Evolutionary conservation across 345 rosid species (phyloP).

Genomic region (Populus tremula): DNA sequence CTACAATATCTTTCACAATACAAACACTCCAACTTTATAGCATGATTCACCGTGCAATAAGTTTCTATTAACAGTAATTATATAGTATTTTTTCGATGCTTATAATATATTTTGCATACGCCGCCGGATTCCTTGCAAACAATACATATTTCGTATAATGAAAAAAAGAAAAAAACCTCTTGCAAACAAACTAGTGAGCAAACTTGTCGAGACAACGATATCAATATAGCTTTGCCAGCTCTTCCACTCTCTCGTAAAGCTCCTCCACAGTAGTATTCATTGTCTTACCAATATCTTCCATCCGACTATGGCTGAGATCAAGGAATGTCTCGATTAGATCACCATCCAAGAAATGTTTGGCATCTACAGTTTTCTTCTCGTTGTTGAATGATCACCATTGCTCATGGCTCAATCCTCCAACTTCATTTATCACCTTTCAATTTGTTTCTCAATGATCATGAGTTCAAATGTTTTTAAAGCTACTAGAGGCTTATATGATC

Average conservation of each 20-base stretch:
- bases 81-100: no score
- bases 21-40: no score
- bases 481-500: no score
- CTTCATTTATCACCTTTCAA: conserved; percentile 79
- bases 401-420: conserved; percentile 91
- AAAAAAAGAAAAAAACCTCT: no score
- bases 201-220: background rate
- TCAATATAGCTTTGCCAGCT: conserved; percentile 84
- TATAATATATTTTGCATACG: no score
- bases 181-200: background rate
- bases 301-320: conserved; percentile 61
- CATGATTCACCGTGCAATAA: no score
- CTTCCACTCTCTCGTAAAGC: conserved; percentile 82
- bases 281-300: conserved; percentile 76
- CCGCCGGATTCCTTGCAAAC: no score
- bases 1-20: no score
- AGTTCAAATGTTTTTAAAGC: fast-evolving
- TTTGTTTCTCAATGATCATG: no score
- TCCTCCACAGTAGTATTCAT: conserved; percentile 75
- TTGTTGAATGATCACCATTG: conserved; percentile 92
- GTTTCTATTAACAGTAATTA: no score
- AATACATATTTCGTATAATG: no score
- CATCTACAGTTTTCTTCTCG: conserved; percentile 79
- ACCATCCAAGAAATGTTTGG: conserved; percentile 77
- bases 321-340: conserved; percentile 81